Evolutionary conservation across 768 basidiomycete genomes (phyloP).

Genomic region (Phylloporus sp.): DNA sequence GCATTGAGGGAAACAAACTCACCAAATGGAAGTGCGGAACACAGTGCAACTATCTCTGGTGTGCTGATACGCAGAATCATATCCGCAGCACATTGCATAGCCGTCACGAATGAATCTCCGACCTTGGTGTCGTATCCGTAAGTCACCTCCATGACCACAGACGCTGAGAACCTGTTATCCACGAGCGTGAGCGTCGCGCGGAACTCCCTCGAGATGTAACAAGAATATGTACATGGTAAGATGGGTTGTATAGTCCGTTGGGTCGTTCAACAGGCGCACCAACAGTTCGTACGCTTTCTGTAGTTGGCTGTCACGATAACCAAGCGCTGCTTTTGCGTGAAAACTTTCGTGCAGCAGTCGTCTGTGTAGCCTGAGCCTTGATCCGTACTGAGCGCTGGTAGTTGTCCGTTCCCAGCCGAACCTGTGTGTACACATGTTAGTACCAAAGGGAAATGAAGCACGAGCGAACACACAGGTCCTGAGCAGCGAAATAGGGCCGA

Average conservation of each 20-base stretch:
- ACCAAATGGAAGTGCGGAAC: conserved; percentile 12
- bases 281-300: conserved; percentile 11
- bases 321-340: conserved; percentile 5
- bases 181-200: too few relatives aligned
- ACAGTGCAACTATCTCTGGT: conserved; percentile 2
- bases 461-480: conserved; percentile 6
- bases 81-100: conserved; percentile 11
- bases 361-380: conserved; percentile 21
- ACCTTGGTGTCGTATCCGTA: conserved; percentile 12
- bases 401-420: conserved; percentile 17
- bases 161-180: too few relatives aligned
- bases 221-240: background rate
- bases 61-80: background rate
- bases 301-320: conserved; percentile 15
- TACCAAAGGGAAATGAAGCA: background rate
- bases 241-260: background rate
- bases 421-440: background rate
- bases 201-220: too few relatives aligned
- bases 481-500: conserved; percentile 1
- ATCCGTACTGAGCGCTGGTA: conserved; percentile 17
- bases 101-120: conserved; percentile 2
- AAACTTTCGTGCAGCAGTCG: conserved; percentile 18
- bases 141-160: conserved; percentile 15
- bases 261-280: conserved; percentile 5
- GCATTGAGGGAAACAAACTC: conserved; percentile 1